phyloP scores from a whole-genome alignment of 1,284 basidiomycete species.

The Mycena sp. region DNA sequence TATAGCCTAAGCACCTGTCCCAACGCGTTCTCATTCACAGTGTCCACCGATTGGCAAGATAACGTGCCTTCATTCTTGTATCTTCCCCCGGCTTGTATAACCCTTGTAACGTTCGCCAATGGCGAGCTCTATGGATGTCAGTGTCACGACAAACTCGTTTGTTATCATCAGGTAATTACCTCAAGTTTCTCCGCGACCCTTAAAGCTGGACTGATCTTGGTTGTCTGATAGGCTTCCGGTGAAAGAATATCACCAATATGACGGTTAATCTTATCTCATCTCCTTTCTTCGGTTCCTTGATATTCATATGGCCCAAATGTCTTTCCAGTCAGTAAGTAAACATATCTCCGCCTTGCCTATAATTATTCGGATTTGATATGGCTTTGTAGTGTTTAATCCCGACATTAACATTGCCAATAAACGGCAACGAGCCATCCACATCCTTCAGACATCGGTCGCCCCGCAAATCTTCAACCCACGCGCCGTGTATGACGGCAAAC shows the following conservation, averaged over 20 bases:
- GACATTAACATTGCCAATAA: constrained; percentile 19
- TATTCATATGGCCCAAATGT: background rate
- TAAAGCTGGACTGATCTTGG: no score
- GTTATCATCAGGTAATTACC: constrained; percentile 26
- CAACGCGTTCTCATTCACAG: background rate
- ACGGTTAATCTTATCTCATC: constrained; percentile 5
- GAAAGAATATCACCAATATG: no score
- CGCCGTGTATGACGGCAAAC: constrained; percentile 24
- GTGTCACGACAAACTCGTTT: constrained; percentile 40
- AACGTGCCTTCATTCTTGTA: background rate
- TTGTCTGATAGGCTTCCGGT: no score
- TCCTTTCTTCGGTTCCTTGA: no score
- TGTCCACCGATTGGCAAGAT: background rate
- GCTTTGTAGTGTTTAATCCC: background rate
- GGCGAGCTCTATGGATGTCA: constrained; percentile 1
- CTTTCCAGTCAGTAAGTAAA: constrained; percentile 15
- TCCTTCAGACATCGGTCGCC: constrained; percentile 9
- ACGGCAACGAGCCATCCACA: constrained; percentile 20
- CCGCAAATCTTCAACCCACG: constrained; percentile 18
- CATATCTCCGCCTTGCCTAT: background rate
- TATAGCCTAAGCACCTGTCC: background rate
- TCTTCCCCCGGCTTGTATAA: background rate
- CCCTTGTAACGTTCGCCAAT: background rate
- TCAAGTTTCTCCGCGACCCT: no score
- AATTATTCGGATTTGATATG: background rate